A percentile compares a stretch with the other conserved stretches of the same genome.
Conservation (phyloP, 768 basidiomycete species). For the Pleurotus eryngii region DNA sequence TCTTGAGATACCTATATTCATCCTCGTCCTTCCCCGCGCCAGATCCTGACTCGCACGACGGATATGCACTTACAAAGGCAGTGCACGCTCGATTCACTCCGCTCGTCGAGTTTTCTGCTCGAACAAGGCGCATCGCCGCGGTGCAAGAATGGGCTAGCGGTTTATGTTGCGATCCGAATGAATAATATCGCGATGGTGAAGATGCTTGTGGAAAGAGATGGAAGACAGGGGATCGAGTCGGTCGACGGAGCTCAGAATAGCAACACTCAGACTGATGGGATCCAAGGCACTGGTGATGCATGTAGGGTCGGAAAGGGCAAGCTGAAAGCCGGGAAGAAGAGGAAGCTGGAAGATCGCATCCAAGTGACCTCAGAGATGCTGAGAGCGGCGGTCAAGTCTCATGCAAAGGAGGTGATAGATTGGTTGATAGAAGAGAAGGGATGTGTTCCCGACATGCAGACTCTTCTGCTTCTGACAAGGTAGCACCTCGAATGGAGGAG, state of each 20-base stretch:
- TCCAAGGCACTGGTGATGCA: background rate
- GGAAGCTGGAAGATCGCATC: constrained; percentile 60
- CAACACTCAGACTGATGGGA: background rate
- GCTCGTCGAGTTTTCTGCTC: constrained; percentile 72
- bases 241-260: background rate
- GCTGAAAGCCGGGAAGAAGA: constrained; percentile 38
- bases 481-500: constrained; percentile 9
- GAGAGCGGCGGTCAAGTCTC: constrained; percentile 57
- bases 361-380: constrained; percentile 55
- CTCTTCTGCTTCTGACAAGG: constrained; percentile 39
- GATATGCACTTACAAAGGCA: constrained; percentile 81
- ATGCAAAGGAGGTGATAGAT: constrained; percentile 67
- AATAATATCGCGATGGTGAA: constrained; percentile 67
- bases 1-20: constrained; percentile 55
- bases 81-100: constrained; percentile 62
- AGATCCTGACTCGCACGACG: constrained; percentile 64
- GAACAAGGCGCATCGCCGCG: constrained; percentile 68
- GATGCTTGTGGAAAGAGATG: constrained; percentile 67
- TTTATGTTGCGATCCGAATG: constrained; percentile 72
- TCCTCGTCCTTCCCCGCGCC: constrained; percentile 37
- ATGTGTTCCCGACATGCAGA: constrained; percentile 70
- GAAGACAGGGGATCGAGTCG: constrained; percentile 7
- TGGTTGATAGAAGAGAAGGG: constrained; percentile 72
- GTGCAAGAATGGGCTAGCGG: constrained; percentile 57
- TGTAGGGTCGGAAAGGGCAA: constrained; percentile 20